These are phyloP conservation scores for Prunus yedoensis DNA, from an alignment of 331 rosid species.

Conservation along the genomic window DNA sequence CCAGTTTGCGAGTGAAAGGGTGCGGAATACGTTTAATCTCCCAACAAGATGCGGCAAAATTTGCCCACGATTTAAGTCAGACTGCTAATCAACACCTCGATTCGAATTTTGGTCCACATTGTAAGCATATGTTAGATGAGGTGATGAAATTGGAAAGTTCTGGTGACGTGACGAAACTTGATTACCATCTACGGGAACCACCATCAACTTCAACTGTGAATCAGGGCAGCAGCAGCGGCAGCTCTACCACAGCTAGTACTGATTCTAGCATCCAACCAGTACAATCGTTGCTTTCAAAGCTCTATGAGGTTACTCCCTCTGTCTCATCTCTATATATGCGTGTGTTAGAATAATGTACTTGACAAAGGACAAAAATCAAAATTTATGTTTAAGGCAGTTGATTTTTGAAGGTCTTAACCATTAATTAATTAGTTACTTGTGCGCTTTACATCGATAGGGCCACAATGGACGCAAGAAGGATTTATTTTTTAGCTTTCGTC, in stretches of 20 bases:
- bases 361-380: too few species aligned
- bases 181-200: too few species aligned
- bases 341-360: too few species aligned
- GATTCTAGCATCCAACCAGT: neutral
- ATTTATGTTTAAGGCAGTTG: too few species aligned
- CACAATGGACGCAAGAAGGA: neutral
- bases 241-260: neutral
- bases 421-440: neutral
- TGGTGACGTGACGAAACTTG: too few species aligned
- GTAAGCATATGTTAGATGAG: neutral
- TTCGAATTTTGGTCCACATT: neutral
- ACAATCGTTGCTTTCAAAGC: neutral
- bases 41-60: neutral
- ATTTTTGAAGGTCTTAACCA: neutral
- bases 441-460: neutral
- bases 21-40: neutral
- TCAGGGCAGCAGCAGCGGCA: neutral
- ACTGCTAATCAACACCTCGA: neutral
- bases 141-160: too few species aligned
- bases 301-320: slow-evolving; percentile 7
- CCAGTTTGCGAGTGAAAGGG: neutral
- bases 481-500: neutral
- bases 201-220: neutral
- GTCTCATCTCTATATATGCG: neutral
- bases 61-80: neutral